Evolutionary conservation across 2,329 filamentous ascomycete genomes (phyloP), one percentile per base, ranked within the genome.

Genomic region (Pyrenochaeta sp.): DNA sequence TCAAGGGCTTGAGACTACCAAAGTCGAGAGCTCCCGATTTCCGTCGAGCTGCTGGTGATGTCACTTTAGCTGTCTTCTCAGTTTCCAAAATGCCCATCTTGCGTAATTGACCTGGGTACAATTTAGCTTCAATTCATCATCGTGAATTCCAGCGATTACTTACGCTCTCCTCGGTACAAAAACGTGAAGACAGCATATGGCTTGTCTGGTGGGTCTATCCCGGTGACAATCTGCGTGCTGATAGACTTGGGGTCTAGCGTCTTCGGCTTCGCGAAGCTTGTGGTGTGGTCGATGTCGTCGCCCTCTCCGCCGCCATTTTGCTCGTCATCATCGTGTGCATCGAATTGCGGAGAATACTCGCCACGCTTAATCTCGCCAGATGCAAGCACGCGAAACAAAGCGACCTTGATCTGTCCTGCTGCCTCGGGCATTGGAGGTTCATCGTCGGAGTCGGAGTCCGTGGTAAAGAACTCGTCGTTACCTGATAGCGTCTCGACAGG

Each of bases 161-260:
- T 83, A 96, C 94, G 90, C 76, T 97, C 91, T 76, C 95, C 95
- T 60, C 95, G 88, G 77, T 99, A 99, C 80, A 98, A 92, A 78
- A 99, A 99, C 28, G 96, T 98, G 77, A 99, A 99, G 8, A 91
- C 90, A 3, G 95, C 95, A 79, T 97, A 99, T 3, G 96, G 95
- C 79, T 94, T 95, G 62, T 98, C 94, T 22, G 93, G 93, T 0
- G 93, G 92, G 77, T 99, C 95, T 62, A 98, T 96, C 19, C 94
- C 95, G 8, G 95, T 98, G n/a, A 99, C 95, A 0, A 95, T 99
- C 80, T 99, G 95, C 2, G 95, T 99, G 74, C 93, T 98, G 74
- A 99, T 99, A 2, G 92, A 93, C 80, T 97, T 97, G 0, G 94
- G 94, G 80, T 98, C 96, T 52, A 97, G 84, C 1, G 92, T 91